Base-by-base conservation (phyloP, 495 filamentous ascomycete species). In the Tirmania nivea region DNA sequence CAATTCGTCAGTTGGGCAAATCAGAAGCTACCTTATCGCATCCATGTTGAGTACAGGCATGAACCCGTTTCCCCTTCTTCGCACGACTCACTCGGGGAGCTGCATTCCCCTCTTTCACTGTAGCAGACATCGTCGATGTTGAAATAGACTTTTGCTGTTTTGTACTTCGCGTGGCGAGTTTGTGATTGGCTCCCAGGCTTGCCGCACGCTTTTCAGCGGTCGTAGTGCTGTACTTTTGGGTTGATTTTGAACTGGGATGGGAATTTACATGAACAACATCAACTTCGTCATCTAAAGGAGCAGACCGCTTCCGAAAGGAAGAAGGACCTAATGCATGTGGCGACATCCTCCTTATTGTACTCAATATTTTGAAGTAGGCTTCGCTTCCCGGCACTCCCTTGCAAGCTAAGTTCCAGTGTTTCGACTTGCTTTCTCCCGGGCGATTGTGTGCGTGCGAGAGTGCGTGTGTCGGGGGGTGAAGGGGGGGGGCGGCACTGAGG, bases 11-110 rank as follows among this genome's bases (percentile, higher is more conserved):
- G 14, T 3, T 47, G 19, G 42, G 19, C 14, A 47, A 47, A 19
- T 14, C 14, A 2, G 19, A n/a, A 53, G 25, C 54, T 35, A 65
- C 62, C 62, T 65, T 65, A 59, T 62, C 62, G 39, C 62, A 65
- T 45, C 62, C 59, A 50, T 47, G 51, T 49, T 65, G 62, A 56
- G 58, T 59, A 49, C 62, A 65, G 37, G 56, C 61, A 56, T 65
- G 62, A 50, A 65, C 62, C 49, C 62, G 56, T 56, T 65, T 65
- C 10, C 62, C 62, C 55, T 65, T 65, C 59, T 65, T 65, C 54
- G 62, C 62, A 49, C 62, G 59, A 37, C 62, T 65, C 60, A 64
- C 52, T 51, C 62, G 48, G 14, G 61, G 61, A 34, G 62, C 61
- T 59, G 61, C 61, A 45, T 45, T 45, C 17, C 39, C 39, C 14